Conservation (phyloP, 306 rosid species). For the Betula pendula region DNA sequence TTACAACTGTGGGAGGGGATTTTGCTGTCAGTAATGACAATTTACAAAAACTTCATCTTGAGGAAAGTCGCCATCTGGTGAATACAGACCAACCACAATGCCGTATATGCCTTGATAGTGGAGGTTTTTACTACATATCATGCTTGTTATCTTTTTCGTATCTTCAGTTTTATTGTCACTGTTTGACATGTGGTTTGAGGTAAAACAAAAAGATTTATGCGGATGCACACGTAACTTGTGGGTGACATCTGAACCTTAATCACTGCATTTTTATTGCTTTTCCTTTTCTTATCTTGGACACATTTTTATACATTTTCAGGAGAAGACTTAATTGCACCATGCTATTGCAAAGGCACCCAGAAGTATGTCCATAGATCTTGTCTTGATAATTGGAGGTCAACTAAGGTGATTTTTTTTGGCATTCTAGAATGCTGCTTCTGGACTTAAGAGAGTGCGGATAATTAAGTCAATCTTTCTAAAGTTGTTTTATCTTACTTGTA, state of each 20-base stretch:
- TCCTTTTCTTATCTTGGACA: neutral
- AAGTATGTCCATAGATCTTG: slow-evolving; percentile 91
- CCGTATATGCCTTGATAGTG: slow-evolving; percentile 93
- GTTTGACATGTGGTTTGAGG: slow-evolving; percentile 9
- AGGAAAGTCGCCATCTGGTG: slow-evolving; percentile 63
- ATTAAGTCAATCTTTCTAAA: neutral
- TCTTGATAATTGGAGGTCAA: slow-evolving; percentile 98
- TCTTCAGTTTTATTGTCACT: slow-evolving; percentile 17
- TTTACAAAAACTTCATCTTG: slow-evolving; percentile 42
- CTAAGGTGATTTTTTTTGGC: slow-evolving; percentile 57
- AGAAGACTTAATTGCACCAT: slow-evolving; percentile 92
- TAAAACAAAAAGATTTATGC: slow-evolving; percentile 8
- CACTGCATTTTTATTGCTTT: too few relatives aligned
- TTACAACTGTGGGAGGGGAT: slow-evolving; percentile 49
- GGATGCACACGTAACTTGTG: neutral
- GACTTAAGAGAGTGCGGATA: slow-evolving; percentile 8
- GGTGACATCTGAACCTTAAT: slow-evolving; percentile 2
- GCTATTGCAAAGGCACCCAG: slow-evolving; percentile 99
- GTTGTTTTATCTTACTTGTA: neutral
- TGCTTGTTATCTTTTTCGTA: slow-evolving; percentile 14
- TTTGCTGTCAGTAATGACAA: slow-evolving; percentile 35
- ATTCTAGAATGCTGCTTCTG: slow-evolving; percentile 1
- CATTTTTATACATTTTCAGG: slow-evolving; percentile 48
- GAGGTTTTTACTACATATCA: slow-evolving; percentile 52
- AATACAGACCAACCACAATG: slow-evolving; percentile 79